A percentile compares a stretch with the other conserved stretches of the same genome.
These are phyloP conservation scores for Erodium trifolium DNA, from an alignment of 441 rosid species.

Conservation along the genomic window DNA sequence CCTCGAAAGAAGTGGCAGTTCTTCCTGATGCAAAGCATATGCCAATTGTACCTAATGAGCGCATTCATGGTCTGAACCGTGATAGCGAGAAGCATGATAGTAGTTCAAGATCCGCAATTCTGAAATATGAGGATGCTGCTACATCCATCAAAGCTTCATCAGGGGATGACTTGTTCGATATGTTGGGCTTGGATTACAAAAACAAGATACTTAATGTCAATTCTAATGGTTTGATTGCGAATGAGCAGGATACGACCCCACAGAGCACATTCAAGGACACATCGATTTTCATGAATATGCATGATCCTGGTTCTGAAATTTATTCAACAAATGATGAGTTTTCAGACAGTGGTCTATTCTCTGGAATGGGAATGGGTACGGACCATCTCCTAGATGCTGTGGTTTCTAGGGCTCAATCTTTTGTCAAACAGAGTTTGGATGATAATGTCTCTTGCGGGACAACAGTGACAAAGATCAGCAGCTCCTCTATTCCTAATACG, in stretches of 20 bases:
- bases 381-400: constrained; percentile 92
- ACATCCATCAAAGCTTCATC: constrained; percentile 29
- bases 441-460: constrained; percentile 63
- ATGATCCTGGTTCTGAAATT: constrained; percentile 28
- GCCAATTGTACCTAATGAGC: constrained; percentile 8
- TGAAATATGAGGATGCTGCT: constrained; percentile 24
- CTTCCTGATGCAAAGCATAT: too few species aligned
- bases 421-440: constrained; percentile 57
- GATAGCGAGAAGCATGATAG: constrained; percentile 23
- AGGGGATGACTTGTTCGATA: constrained; percentile 71
- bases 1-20: too few species aligned
- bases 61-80: constrained; percentile 17
- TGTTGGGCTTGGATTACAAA: constrained; percentile 69
- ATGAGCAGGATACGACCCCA: background rate
- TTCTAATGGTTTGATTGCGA: constrained; percentile 26
- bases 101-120: constrained; percentile 22
- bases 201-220: constrained; percentile 36
- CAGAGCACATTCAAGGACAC: constrained; percentile 24
- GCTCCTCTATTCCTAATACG: constrained; percentile 28
- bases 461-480: constrained; percentile 52
- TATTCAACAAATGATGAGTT: too few species aligned
- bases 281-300: constrained; percentile 31
- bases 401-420: constrained; percentile 52
- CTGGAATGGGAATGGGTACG: constrained; percentile 22
- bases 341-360: constrained; percentile 28